Conservation (phyloP, 164 flowering plant genomes). For the Nymphaea colorata region DNA sequence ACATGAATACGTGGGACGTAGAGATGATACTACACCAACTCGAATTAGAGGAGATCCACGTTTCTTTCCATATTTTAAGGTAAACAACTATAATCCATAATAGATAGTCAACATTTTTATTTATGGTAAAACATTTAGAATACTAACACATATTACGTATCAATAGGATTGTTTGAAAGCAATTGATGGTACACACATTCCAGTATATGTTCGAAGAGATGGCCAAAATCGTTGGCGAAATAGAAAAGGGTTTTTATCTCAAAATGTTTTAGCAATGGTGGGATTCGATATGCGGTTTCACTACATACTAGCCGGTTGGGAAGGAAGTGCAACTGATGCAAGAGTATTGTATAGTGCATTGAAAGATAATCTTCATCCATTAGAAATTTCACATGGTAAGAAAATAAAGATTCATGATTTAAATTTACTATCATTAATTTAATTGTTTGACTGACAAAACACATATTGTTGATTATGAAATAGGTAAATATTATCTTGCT, state of each 20-base stretch:
- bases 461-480: background rate
- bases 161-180: slow-evolving; percentile 47
- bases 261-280: background rate
- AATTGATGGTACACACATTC: slow-evolving; percentile 49
- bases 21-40: background rate
- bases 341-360: background rate
- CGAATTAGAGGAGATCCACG: background rate
- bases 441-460: background rate
- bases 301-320: slow-evolving; percentile 2
- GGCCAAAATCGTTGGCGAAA: slow-evolving; percentile 56
- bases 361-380: slow-evolving; percentile 12
- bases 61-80: slow-evolving; percentile 8
- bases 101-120: background rate
- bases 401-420: background rate
- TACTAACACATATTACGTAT: slow-evolving; percentile 1
- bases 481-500: slow-evolving; percentile 76
- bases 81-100: background rate
- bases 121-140: background rate
- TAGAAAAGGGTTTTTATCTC: slow-evolving; percentile 27
- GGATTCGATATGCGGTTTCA: slow-evolving; percentile 1
- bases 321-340: background rate
- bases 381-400: background rate
- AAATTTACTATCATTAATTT: background rate
- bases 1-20: slow-evolving; percentile 2
- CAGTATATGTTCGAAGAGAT: slow-evolving; percentile 45